Evolutionary conservation across 768 basidiomycete species (phyloP), one percentile per base, ranked within the genome.

Genomic region (Ephemerocybe angulata): DNA sequence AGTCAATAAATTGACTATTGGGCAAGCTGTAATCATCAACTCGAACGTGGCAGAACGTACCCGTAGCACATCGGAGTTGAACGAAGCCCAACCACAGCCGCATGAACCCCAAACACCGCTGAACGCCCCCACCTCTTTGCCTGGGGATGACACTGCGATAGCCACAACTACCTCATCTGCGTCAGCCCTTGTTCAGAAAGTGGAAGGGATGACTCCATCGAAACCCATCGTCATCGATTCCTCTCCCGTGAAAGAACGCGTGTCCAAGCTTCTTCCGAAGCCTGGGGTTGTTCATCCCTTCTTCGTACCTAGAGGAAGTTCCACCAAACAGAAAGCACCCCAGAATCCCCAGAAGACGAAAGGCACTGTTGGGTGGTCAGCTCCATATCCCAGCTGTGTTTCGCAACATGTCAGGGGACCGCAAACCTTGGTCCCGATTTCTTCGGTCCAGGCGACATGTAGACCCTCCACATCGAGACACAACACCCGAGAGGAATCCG

Each of bases 391-490:
- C 28, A 70, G 72, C 59, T 61, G 61, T 43, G 68, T 71, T 22
- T 72, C 70, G 15, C 86, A 87, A 62, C 88, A 89, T 68, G 76
- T 86, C 58, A 82, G 78, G 59, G 86, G 85, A 31, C 65, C 71
- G 17, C 85, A 87, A 62, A 76, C 67, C 29, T 15, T 28, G 38
- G 56, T 55, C n/a, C 76, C 74, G 60, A 40, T 60, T 52, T 56
- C 57, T 11, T 48, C 33, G 17, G 31, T 25, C 25, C 5, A 21
- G 21, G 12, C 28, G 29, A 15, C 28, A 50, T 29, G 31, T 28
- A 41, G 35, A 22, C 48, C 19, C 15, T 15, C 43, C 4, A 21
- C 2, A 11, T 24, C 33, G n/a, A 42, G 27, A 17, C 17, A 44
- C 10, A 21, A 13, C 12, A 15, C 41, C 12, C n/a, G n/a, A n/a